These are phyloP conservation scores for Puccinia novopanici DNA, from an alignment of 1,284 basidiomycete genomes.

Conservation along the genomic window DNA sequence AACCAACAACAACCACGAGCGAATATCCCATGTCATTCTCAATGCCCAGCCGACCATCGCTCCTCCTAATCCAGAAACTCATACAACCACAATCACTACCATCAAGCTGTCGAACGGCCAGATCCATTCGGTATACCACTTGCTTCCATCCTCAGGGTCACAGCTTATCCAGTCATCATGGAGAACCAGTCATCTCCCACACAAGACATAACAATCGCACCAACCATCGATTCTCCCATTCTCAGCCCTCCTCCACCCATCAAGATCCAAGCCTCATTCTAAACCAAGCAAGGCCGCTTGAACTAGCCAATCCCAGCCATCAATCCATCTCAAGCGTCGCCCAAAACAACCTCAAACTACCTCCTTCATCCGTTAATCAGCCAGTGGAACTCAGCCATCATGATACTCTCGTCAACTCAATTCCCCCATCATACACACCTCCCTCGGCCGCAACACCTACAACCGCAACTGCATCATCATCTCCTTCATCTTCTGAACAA, in stretches of 20 bases:
- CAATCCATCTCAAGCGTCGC: neutral
- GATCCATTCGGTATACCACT: neutral
- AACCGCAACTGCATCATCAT: neutral
- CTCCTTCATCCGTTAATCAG: neutral
- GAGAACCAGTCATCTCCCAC: neutral
- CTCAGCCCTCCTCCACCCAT: neutral
- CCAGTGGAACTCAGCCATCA: neutral
- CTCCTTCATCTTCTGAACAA: neutral
- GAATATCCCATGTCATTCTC: neutral
- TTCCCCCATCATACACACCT: neutral
- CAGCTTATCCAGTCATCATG: neutral
- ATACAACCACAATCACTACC: neutral
- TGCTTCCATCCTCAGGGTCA: neutral
- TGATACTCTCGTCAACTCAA: neutral
- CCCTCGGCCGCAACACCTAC: neutral
- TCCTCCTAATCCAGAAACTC: neutral
- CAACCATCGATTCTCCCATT: neutral
- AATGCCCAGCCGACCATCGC: neutral
- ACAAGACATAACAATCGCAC: neutral
- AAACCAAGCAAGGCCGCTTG: neutral
- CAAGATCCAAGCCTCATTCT: neutral
- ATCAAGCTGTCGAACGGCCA: neutral
- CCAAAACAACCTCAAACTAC: neutral
- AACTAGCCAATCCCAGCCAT: neutral
- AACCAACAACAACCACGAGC: neutral